Percentiles rank a stretch among this genome's conserved stretches.
These are phyloP conservation scores for Onygenales sp. DNA, from an alignment of 2,329 filamentous ascomycete genomes.

Conservation along the genomic window DNA sequence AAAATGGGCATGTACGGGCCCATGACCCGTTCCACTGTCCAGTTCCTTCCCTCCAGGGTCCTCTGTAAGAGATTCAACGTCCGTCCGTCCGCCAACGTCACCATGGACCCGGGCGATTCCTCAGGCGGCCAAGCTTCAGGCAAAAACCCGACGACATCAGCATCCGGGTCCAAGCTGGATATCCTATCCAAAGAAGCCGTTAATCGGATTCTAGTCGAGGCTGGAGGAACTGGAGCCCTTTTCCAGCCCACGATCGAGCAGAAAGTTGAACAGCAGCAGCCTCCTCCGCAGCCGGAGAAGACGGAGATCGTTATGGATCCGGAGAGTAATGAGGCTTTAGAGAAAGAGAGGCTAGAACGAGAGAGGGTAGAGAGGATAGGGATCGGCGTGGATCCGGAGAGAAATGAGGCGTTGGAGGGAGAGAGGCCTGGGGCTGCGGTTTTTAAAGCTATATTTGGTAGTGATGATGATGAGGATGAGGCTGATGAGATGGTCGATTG, in stretches of 20 bases:
- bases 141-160: conserved; percentile 21
- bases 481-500: conserved; percentile 8
- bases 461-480: conserved; percentile 66
- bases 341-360: conserved; percentile 48
- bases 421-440: conserved; percentile 68
- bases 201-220: conserved; percentile 44
- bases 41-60: conserved; percentile 72
- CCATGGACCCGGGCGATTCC: conserved; percentile 40
- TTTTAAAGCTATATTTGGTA: conserved; percentile 88
- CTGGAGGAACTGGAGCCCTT: conserved; percentile 16
- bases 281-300: conserved; percentile 4
- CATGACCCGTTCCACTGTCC: conserved; percentile 62
- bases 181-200: conserved; percentile 47
- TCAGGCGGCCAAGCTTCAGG: conserved; percentile 20
- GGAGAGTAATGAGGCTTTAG: conserved; percentile 68
- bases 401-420: conserved; percentile 69
- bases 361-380: too few species aligned
- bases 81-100: conserved; percentile 61
- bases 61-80: conserved; percentile 95
- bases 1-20: conserved; percentile 86
- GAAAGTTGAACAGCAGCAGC: conserved; percentile 5
- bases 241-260: neutral
- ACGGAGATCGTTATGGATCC: conserved; percentile 47
- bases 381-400: conserved; percentile 55
- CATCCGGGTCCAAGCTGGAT: conserved; percentile 30